These are phyloP conservation scores for Ochromonadaceae sp. DNA, from an alignment of 352 stramenopile species.

Conservation along the genomic window DNA sequence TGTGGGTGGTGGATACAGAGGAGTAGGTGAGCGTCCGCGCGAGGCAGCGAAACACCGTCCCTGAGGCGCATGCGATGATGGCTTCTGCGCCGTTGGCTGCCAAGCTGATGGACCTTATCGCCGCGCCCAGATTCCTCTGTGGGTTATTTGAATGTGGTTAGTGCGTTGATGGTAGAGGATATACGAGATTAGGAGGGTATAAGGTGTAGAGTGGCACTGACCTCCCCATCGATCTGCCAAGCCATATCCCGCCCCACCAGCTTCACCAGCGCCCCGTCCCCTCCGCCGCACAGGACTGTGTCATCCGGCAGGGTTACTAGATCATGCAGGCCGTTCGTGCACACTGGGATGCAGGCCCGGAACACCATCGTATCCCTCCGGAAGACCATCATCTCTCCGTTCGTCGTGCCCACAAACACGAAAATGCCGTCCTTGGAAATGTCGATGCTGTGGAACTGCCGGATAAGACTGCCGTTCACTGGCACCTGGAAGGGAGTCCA, in stretches of 20 bases:
- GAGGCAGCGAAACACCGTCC: not conserved
- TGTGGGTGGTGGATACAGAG: slow-evolving; percentile 47
- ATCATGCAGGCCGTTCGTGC: slow-evolving; percentile 13
- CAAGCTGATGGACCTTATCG: slow-evolving; percentile 47
- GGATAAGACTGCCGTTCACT: not conserved
- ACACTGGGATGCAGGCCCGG: slow-evolving; percentile 4
- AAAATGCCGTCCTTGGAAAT: not conserved
- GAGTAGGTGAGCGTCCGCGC: slow-evolving; percentile 29
- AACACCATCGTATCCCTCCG: slow-evolving; percentile 9
- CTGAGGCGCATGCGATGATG: not conserved
- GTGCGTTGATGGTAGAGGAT: no score
- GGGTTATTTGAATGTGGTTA: slow-evolving; percentile 21
- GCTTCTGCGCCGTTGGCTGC: slow-evolving; percentile 16
- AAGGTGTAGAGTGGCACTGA: slow-evolving; percentile 32
- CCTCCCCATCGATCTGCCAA: slow-evolving; percentile 45
- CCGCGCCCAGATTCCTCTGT: slow-evolving; percentile 37
- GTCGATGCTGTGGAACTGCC: not conserved
- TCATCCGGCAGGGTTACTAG: slow-evolving; percentile 26
- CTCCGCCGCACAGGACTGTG: slow-evolving; percentile 52
- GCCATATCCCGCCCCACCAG: slow-evolving; percentile 47
- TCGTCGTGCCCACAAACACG: slow-evolving; percentile 2
- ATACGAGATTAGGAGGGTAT: no score
- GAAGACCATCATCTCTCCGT: slow-evolving; percentile 13
- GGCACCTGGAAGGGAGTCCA: not conserved
- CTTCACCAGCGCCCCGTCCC: slow-evolving; percentile 59